phyloP scores from a whole-genome alignment of 75 land plant genomes.

The Picea glauca region DNA sequence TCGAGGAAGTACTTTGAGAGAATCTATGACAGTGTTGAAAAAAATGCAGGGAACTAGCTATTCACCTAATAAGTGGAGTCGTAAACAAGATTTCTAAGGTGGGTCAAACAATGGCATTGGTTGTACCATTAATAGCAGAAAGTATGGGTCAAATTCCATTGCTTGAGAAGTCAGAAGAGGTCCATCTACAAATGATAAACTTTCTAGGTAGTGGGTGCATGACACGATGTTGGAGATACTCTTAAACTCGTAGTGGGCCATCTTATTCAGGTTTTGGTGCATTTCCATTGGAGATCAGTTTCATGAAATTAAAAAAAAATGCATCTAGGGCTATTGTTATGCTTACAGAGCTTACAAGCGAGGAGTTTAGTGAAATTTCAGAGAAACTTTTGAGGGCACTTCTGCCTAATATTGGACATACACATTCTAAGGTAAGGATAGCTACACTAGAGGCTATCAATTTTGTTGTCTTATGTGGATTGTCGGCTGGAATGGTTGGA shows the following conservation, averaged over 20 bases:
- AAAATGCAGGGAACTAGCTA: no score
- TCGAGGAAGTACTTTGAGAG: no score
- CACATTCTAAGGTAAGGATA: slow-evolving; percentile 39
- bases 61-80: no score
- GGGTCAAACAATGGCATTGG: slow-evolving; percentile 19
- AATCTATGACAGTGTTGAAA: no score
- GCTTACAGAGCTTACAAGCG: slow-evolving; percentile 8
- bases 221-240: slow-evolving; percentile 14
- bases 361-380: slow-evolving; percentile 17
- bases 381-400: slow-evolving; percentile 25
- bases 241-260: background rate
- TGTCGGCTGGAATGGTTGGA: slow-evolving; percentile 22
- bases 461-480: slow-evolving; percentile 31
- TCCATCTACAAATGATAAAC: slow-evolving; percentile 24
- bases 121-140: slow-evolving; percentile 25
- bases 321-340: slow-evolving; percentile 21
- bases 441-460: slow-evolving; percentile 29
- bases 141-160: slow-evolving; percentile 39
- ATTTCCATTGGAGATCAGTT: slow-evolving; percentile 24
- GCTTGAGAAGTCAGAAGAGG: slow-evolving; percentile 35
- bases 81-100: slow-evolving; percentile 12
- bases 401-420: slow-evolving; percentile 22
- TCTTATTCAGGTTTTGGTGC: slow-evolving; percentile 19
- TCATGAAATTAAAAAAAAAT: slow-evolving; percentile 28
- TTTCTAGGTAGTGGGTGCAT: slow-evolving; percentile 14